A percentile compares a stretch with the other conserved stretches of the same genome.
These are phyloP conservation scores for Lactarius quietus DNA, from an alignment of 768 basidiomycete genomes.

Conservation along the genomic window DNA sequence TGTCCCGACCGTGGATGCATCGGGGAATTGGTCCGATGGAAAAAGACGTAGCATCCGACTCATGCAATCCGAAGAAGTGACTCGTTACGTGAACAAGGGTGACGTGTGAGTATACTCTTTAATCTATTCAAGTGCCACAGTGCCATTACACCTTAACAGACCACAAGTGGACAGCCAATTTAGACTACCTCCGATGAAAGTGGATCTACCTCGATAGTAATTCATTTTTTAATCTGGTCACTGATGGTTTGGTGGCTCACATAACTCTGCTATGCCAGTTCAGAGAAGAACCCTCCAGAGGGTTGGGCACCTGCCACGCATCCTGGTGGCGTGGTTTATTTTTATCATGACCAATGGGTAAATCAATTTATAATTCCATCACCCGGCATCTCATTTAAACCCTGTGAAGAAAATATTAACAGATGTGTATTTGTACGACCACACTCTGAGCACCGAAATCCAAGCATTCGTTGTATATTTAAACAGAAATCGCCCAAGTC, in stretches of 20 bases:
- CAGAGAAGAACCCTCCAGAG: neutral
- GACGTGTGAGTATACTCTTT: slow-evolving; percentile 6
- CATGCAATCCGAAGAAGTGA: slow-evolving; percentile 16
- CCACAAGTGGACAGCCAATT: neutral
- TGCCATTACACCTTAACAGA: neutral
- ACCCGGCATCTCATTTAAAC: neutral
- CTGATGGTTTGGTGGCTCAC: neutral
- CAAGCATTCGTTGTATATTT: neutral
- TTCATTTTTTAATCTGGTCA: neutral
- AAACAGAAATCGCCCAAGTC: too few relatives aligned
- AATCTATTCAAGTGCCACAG: neutral
- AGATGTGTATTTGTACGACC: slow-evolving; percentile 20
- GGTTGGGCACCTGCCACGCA: slow-evolving; percentile 3
- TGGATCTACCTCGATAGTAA: slow-evolving; percentile 1
- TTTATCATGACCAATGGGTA: slow-evolving; percentile 2
- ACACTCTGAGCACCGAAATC: neutral
- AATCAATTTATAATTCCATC: neutral
- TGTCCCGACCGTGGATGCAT: too few relatives aligned
- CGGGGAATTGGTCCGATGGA: too few relatives aligned
- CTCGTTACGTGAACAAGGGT: slow-evolving; percentile 10
- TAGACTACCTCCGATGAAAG: neutral
- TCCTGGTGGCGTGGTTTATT: slow-evolving; percentile 15
- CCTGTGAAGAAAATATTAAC: slow-evolving; percentile 10
- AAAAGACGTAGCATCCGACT: neutral
- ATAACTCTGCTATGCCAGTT: neutral